Conservation (phyloP, 768 basidiomycete species). For the Baorangia bicolor region DNA sequence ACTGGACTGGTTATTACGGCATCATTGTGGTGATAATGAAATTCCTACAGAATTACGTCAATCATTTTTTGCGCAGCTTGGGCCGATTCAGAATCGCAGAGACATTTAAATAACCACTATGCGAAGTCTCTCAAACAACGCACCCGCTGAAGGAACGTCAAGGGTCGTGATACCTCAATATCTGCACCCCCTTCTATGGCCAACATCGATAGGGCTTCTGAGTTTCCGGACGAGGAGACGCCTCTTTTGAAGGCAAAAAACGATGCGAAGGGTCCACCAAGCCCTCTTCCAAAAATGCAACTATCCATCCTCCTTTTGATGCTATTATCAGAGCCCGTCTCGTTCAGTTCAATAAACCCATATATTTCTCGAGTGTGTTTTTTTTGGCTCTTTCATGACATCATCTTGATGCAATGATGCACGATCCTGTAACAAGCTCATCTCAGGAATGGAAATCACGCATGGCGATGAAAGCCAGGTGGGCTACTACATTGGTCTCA, state of each 20-base stretch:
- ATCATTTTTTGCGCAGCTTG: neutral
- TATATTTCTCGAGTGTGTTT: neutral
- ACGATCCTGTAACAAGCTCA: neutral
- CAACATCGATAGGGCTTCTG: neutral
- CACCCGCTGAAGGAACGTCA: neutral
- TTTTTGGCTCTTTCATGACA: neutral
- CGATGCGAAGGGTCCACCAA: neutral
- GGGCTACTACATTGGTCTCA: neutral
- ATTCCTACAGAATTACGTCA: neutral
- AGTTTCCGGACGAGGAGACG: neutral
- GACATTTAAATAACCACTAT: neutral
- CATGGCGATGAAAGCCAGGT: neutral
- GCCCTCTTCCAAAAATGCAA: neutral
- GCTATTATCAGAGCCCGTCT: neutral
- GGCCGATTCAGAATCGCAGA: neutral
- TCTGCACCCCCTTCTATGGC: neutral
- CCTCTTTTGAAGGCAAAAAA: neutral
- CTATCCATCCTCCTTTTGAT: neutral
- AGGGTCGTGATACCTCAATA: neutral
- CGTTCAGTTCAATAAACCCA: neutral
- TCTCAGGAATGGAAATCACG: neutral
- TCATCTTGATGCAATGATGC: neutral
- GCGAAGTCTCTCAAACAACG: neutral
- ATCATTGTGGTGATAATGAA: neutral
- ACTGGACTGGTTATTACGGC: neutral